phyloP scores from a whole-genome alignment of 164 flowering plant species.

The Malania oleifera region DNA sequence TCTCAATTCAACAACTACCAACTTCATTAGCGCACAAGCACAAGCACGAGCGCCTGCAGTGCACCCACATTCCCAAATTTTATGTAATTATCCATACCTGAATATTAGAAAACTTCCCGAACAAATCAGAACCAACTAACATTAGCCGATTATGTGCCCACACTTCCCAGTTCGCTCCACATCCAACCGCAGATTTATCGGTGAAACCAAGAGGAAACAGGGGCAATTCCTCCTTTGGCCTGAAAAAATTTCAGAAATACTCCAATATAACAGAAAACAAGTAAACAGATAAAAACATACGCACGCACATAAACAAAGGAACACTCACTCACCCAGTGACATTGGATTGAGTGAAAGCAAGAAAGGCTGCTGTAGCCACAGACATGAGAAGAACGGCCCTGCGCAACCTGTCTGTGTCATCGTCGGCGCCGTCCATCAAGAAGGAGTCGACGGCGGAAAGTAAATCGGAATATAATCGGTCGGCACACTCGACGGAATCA shows the following conservation, averaged over 20 bases:
- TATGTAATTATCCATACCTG: conserved; percentile 69
- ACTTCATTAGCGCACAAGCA: not conserved
- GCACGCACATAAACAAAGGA: not conserved
- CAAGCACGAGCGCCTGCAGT: too few relatives aligned
- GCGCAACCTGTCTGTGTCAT: conserved; percentile 19
- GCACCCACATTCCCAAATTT: too few relatives aligned
- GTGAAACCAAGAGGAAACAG: conserved; percentile 39
- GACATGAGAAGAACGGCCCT: conserved; percentile 53
- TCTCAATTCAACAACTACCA: conserved; percentile 1
- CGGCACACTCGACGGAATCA: conserved; percentile 38
- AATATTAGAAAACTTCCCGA: conserved; percentile 54
- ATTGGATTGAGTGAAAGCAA: conserved; percentile 66
- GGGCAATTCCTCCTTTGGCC: conserved; percentile 46
- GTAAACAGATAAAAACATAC: conserved; percentile 2
- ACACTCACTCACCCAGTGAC: conserved; percentile 61
- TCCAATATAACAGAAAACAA: not conserved
- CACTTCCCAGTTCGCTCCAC: conserved; percentile 53
- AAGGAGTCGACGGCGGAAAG: conserved; percentile 36
- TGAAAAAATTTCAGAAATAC: conserved; percentile 14
- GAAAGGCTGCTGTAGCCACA: conserved; percentile 58
- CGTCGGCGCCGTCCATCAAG: conserved; percentile 18
- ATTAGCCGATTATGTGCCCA: conserved; percentile 79
- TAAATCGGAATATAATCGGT: conserved; percentile 40
- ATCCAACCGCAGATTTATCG: conserved; percentile 9
- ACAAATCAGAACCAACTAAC: conserved; percentile 71